Evolutionary conservation across 2,329 filamentous ascomycete species (phyloP).

Genomic region (Colletotrichum cordylinicola): DNA sequence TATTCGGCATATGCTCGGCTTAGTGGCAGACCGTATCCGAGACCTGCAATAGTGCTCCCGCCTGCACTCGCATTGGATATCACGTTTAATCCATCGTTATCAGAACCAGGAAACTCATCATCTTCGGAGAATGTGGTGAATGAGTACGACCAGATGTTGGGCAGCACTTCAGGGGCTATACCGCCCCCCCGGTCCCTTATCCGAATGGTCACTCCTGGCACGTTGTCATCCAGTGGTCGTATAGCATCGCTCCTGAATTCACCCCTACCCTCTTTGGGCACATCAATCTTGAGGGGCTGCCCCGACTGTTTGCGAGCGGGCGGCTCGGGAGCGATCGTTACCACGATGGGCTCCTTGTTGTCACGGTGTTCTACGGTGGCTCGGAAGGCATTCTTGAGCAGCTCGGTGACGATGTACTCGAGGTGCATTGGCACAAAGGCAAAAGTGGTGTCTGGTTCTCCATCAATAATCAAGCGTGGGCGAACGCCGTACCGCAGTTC

Average conservation of each 20-base stretch:
- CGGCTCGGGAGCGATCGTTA: conserved; percentile 84
- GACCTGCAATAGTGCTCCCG: conserved; percentile 84
- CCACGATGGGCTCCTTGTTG: conserved; percentile 81
- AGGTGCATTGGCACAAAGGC: conserved; percentile 95
- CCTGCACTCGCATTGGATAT: conserved; percentile 76
- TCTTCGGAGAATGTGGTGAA: conserved; percentile 90
- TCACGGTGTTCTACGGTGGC: conserved; percentile 87
- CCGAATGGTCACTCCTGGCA: conserved; percentile 89
- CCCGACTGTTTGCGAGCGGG: conserved; percentile 34
- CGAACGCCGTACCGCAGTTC: conserved; percentile 94
- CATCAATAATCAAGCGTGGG: conserved; percentile 80
- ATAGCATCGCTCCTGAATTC: conserved; percentile 54
- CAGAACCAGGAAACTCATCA: conserved; percentile 45
- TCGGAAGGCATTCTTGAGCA: conserved; percentile 96
- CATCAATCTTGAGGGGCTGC: conserved; percentile 36
- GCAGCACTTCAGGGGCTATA: conserved; percentile 82
- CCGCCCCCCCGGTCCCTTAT: conserved; percentile 96
- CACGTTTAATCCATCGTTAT: conserved; percentile 73
- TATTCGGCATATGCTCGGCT: conserved; percentile 96
- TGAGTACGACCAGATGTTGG: conserved; percentile 94
- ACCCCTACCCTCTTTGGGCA: conserved; percentile 43
- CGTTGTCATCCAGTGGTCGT: conserved; percentile 64
- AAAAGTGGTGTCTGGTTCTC: conserved; percentile 86
- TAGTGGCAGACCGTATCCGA: conserved; percentile 91
- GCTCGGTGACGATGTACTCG: conserved; percentile 95